A percentile compares a stretch with the other conserved stretches of the same genome.
Evolutionary conservation across 257 asterid species (phyloP).

Genomic region (Apocynum venetum): DNA sequence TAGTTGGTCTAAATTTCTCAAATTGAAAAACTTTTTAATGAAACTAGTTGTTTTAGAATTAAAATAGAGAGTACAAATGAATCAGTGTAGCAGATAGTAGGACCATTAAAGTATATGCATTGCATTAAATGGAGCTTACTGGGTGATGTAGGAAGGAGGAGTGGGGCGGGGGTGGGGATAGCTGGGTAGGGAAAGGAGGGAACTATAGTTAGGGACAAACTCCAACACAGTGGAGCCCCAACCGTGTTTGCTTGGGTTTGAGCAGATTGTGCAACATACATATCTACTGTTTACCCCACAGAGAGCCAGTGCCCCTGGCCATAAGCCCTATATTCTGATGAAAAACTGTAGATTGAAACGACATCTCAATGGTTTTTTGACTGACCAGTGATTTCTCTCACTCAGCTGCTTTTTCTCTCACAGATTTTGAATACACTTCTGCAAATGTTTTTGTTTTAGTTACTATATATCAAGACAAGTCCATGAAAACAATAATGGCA

Average conservation of each 20-base stretch:
- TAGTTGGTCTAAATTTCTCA: too few relatives aligned
- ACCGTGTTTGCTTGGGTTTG: neutral
- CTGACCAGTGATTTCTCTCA: constrained; percentile 13
- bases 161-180: neutral
- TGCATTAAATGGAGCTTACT: constrained; percentile 1
- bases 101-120: neutral
- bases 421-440: neutral
- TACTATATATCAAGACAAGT: constrained; percentile 12
- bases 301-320: constrained; percentile 11
- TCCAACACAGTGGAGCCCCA: constrained; percentile 7
- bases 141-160: neutral
- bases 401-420: constrained; percentile 4
- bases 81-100: neutral
- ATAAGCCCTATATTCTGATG: neutral
- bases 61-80: neutral
- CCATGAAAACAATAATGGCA: constrained; percentile 17
- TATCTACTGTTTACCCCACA: constrained; percentile 6
- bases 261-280: neutral
- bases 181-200: neutral
- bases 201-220: neutral
- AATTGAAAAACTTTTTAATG: too few relatives aligned
- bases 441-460: constrained; percentile 3
- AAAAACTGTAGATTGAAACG: constrained; percentile 46
- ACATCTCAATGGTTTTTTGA: constrained; percentile 43
- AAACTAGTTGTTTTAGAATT: too few relatives aligned